Evolutionary conservation across 2,329 filamentous ascomycete genomes (phyloP).

Genomic region (Sporothrix schenckii): DNA sequence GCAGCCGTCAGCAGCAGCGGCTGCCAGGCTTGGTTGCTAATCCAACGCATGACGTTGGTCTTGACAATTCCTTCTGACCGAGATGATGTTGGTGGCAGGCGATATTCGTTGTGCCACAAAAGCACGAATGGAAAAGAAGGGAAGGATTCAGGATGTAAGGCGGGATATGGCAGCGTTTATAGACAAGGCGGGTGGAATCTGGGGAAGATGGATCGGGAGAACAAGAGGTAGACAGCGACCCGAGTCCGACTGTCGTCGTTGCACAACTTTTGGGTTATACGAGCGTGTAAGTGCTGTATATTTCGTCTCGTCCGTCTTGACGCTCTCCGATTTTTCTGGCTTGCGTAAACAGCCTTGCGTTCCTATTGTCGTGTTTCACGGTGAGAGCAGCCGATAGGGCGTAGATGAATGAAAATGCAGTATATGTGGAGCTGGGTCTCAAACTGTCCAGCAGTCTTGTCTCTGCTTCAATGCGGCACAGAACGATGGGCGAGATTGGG

Average conservation of each 20-base stretch:
- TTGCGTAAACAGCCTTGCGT: background rate
- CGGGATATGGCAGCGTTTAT: slow-evolving; percentile 4
- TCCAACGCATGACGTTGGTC: slow-evolving; percentile 30
- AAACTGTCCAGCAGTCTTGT: background rate
- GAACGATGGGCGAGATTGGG: background rate
- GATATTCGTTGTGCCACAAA: background rate
- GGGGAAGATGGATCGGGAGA: background rate
- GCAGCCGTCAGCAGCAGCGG: slow-evolving; percentile 28
- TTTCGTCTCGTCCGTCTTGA: background rate
- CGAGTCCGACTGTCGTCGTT: background rate
- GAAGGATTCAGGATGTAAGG: background rate
- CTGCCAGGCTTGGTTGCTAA: slow-evolving; percentile 18
- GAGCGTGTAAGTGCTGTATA: slow-evolving; percentile 6
- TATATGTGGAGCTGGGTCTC: background rate
- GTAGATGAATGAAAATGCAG: background rate
- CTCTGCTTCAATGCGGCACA: slow-evolving; percentile 1
- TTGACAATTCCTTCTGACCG: background rate
- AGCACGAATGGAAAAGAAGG: background rate
- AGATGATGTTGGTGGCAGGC: background rate
- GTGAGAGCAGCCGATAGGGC: background rate
- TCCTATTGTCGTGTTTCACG: slow-evolving; percentile 16
- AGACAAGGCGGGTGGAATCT: background rate
- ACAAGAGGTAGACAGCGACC: background rate
- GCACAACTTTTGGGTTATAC: background rate
- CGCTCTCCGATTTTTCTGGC: background rate